Base-by-base conservation (phyloP, 257 asterid species). In the Nicotiana obtusifolia region DNA sequence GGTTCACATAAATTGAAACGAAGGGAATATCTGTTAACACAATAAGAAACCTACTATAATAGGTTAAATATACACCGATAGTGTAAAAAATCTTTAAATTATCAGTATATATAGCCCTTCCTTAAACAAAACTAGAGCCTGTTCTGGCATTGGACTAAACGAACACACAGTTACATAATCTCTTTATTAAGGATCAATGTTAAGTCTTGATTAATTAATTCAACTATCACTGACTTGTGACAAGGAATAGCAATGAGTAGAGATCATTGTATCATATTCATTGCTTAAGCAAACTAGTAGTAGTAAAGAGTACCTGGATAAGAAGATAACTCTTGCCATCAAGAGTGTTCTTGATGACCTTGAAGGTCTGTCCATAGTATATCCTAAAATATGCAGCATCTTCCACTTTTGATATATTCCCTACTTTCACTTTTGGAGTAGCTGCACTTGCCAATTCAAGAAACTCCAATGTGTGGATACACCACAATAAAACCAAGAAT, bases 241-340 rank as follows among this genome's bases (percentile, higher is more conserved):
- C 2, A 11, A 62, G 19, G 67, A 61, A 61, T 22, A 61, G 26
- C 5, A 60, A 60, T 10, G 5, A 61, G 65, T 47, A 73, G 54
- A 76, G 37, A 37, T 17, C 22, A 71, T 35, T 67, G 44, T 59
- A 33, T 53, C 59, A 64, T 59, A 15, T 33, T 54, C 73, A 31
- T 33, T 17, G 22, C 17, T 65, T 22, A 30, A 73, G 69, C n/a
- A 73, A 47, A 20, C 41, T 73, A 47, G 79, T 7, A 6, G 2
- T 62, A 62, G 8, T 56, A 5, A 13, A 26, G 41, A 14, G 54
- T 76, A 89, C 98, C 98, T 94, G 99, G 83, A 95, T 93, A 84
- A 95, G 99, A 85, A 95, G 99, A 87, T 95, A 95, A 81, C 97
- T 94, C 82, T 89, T 91, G 84, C 97, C 99, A 87, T 95, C 98